Conservation (phyloP, 345 rosid genomes). For the Pugionium cornutum region DNA sequence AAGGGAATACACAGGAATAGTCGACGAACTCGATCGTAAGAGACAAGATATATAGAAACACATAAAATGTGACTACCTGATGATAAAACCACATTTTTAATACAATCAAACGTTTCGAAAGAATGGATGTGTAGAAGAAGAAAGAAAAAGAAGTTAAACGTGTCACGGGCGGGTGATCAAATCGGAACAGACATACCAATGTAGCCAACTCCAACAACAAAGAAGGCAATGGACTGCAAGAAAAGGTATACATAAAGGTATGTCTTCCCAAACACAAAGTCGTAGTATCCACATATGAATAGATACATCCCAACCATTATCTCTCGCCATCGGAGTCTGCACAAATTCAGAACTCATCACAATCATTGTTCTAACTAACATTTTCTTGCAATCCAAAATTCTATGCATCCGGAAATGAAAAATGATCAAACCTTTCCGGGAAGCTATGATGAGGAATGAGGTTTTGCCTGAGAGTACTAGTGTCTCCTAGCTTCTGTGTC, state of each 20-base stretch:
- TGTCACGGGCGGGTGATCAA: slow-evolving; percentile 1
- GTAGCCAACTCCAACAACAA: slow-evolving; percentile 72
- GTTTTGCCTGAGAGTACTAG: slow-evolving; percentile 44
- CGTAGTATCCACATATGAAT: slow-evolving; percentile 73
- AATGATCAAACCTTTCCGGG: slow-evolving; percentile 58
- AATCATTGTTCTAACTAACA: background rate
- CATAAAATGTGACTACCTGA: slow-evolving; percentile 24
- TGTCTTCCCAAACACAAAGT: slow-evolving; percentile 62
- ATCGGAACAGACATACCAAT: slow-evolving; percentile 62
- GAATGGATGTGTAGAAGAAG: slow-evolving; percentile 24
- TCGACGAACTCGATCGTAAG: slow-evolving; percentile 58
- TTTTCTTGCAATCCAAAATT: background rate
- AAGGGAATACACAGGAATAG: slow-evolving; percentile 66
- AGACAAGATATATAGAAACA: slow-evolving; percentile 53
- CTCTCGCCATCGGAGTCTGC: slow-evolving; percentile 66
- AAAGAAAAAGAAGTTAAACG: slow-evolving; percentile 9
- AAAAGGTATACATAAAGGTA: slow-evolving; percentile 66
- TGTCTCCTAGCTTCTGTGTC: slow-evolving; percentile 86
- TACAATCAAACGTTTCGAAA: slow-evolving; percentile 28
- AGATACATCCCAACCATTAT: slow-evolving; percentile 71
- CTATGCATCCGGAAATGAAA: too few relatives aligned
- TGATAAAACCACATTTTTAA: slow-evolving; percentile 21
- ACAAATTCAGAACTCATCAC: slow-evolving; percentile 19
- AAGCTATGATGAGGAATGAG: slow-evolving; percentile 51
- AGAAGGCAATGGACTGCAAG: slow-evolving; percentile 73